Conservation (phyloP, 2,329 filamentous ascomycete species). For the Amphichorda felina region DNA sequence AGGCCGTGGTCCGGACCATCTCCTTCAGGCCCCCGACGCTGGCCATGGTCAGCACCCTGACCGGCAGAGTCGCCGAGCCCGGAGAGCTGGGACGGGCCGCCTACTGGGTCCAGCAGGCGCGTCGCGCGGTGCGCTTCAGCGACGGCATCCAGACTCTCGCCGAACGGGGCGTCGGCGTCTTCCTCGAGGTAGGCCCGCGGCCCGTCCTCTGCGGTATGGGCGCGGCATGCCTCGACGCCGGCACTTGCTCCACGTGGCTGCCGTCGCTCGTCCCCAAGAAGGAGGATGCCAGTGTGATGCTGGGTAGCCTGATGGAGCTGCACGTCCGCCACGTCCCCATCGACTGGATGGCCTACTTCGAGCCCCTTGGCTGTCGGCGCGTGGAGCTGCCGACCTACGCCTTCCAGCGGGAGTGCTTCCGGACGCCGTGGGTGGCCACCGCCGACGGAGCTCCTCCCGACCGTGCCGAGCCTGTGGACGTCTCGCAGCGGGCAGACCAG, state of each 20-base stretch:
- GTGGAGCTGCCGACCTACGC: conserved; percentile 18
- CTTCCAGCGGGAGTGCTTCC: conserved; percentile 15
- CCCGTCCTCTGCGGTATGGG: conserved; percentile 15
- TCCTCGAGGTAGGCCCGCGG: conserved; percentile 17
- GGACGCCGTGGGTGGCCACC: no score
- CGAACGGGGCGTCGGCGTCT: conserved; percentile 11
- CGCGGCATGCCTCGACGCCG: conserved; percentile 9
- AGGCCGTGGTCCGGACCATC: conserved; percentile 27
- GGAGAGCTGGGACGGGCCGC: conserved; percentile 36
- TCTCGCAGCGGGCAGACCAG: no score
- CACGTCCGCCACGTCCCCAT: conserved; percentile 12
- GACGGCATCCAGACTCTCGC: conserved; percentile 14
- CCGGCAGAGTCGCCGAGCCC: conserved; percentile 36
- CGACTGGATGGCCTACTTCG: conserved; percentile 17
- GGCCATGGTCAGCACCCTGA: conserved; percentile 56
- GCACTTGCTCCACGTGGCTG: conserved; percentile 10
- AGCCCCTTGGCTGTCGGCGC: conserved; percentile 11
- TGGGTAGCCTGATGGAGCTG: conserved; percentile 11
- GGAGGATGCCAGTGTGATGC: conserved; percentile 6
- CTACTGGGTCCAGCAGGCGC: conserved; percentile 48
- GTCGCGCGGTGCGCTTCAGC: conserved; percentile 52
- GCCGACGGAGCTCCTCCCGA: no score
- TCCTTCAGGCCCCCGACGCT: conserved; percentile 25
- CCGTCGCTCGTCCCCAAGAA: conserved; percentile 10
- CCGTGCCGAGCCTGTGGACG: no score